Conservation (phyloP, 1,284 basidiomycete species). For the Apiotrichum domesticum region DNA sequence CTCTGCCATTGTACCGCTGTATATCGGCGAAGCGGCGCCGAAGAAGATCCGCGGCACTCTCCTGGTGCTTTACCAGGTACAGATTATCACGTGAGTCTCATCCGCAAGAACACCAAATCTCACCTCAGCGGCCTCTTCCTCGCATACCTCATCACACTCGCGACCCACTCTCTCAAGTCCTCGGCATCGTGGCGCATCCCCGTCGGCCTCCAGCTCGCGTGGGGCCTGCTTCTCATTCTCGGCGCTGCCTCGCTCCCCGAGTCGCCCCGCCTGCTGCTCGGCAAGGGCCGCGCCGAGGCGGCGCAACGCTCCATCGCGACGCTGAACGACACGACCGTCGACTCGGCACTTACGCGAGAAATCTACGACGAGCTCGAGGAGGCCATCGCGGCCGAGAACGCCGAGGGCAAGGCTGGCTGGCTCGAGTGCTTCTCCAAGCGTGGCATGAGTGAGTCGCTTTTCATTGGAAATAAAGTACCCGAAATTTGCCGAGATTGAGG, state of each 20-base stretch:
- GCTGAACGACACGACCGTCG: constrained; percentile 58
- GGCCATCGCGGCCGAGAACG: constrained; percentile 55
- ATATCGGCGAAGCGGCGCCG: constrained; percentile 72
- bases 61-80: constrained; percentile 67
- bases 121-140: constrained; percentile 55
- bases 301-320: constrained; percentile 60
- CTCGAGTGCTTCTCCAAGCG: constrained; percentile 62
- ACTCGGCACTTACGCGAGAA: constrained; percentile 60
- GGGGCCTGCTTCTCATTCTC: constrained; percentile 41
- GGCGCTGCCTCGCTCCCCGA: constrained; percentile 72
- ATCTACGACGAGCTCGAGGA: constrained; percentile 63
- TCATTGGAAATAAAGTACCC: constrained; percentile 44
- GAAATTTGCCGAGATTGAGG: too few species aligned
- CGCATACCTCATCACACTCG: constrained; percentile 66
- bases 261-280: constrained; percentile 49
- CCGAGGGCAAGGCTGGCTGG: constrained; percentile 72
- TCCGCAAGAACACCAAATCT: neutral
- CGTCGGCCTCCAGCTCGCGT: constrained; percentile 38
- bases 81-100: constrained; percentile 52
- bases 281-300: constrained; percentile 45
- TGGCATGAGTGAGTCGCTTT: too few species aligned
- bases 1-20: constrained; percentile 70
- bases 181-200: constrained; percentile 62
- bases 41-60: constrained; percentile 67
- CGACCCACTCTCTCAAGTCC: constrained; percentile 56